A percentile compares a stretch with the other conserved stretches of the same genome.
Evolutionary conservation across 2,329 filamentous ascomycete species (phyloP).

Genomic region (Fusarium armeniacum): DNA sequence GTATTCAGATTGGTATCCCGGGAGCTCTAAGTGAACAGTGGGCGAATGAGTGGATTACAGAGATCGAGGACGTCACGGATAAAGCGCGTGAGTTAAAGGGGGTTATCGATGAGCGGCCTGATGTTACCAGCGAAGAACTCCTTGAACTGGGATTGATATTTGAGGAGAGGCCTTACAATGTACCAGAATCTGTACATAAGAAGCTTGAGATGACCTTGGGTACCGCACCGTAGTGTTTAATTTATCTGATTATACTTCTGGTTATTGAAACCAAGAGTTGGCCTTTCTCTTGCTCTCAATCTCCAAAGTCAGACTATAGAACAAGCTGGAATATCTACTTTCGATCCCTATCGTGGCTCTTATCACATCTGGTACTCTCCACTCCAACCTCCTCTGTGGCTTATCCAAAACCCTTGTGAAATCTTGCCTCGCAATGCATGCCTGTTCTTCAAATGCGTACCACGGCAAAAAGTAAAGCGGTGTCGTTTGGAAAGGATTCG

Average conservation of each 20-base stretch:
- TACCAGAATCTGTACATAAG: slow-evolving; percentile 56
- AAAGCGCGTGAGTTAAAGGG: slow-evolving; percentile 63
- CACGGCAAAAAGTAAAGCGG: slow-evolving; percentile 49
- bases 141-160: slow-evolving; percentile 59
- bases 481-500: slow-evolving; percentile 49
- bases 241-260: neutral
- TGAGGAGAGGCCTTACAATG: slow-evolving; percentile 59
- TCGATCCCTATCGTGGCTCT: slow-evolving; percentile 43
- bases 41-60: slow-evolving; percentile 65
- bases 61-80: slow-evolving; percentile 71
- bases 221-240: neutral
- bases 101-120: slow-evolving; percentile 58
- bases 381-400: slow-evolving; percentile 29
- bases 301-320: slow-evolving; percentile 43
- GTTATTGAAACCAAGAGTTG: slow-evolving; percentile 38
- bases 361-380: slow-evolving; percentile 22
- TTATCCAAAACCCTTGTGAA: slow-evolving; percentile 42
- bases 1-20: slow-evolving; percentile 73
- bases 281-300: slow-evolving; percentile 18
- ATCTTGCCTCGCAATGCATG: slow-evolving; percentile 29
- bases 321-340: slow-evolving; percentile 48
- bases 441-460: slow-evolving; percentile 49
- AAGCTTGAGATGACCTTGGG: slow-evolving; percentile 53
- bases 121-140: slow-evolving; percentile 55
- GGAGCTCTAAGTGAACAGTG: slow-evolving; percentile 60